Evolutionary conservation across 306 rosid genomes (phyloP).

Genomic region (Vigna trinervia): DNA sequence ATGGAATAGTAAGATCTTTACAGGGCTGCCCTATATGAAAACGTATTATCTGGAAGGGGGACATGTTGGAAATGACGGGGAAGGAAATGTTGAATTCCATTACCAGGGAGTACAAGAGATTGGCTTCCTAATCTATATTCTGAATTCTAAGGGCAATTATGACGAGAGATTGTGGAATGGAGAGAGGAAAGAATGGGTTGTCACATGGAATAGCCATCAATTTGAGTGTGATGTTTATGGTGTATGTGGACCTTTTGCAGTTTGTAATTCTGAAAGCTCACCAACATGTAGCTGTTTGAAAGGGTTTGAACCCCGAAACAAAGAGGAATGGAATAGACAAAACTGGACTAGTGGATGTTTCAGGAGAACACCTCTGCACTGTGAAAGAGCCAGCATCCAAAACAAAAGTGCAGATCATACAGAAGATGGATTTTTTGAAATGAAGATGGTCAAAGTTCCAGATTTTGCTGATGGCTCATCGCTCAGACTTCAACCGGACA

Average conservation of each 20-base stretch:
- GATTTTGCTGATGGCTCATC: slow-evolving; percentile 9
- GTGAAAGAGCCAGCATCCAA: slow-evolving; percentile 23
- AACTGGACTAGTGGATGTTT: slow-evolving; percentile 46
- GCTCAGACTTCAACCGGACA: background rate
- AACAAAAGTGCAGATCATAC: background rate
- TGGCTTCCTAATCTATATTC: background rate
- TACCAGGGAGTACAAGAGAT: too few relatives aligned
- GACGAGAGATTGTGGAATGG: background rate
- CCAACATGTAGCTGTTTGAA: slow-evolving; percentile 52
- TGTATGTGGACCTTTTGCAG: slow-evolving; percentile 16
- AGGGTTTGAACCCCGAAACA: slow-evolving; percentile 52
- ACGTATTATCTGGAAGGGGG: background rate
- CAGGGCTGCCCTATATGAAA: background rate
- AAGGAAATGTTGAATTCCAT: background rate
- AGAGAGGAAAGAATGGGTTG: slow-evolving; percentile 24
- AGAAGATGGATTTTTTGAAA: slow-evolving; percentile 47
- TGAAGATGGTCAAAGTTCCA: slow-evolving; percentile 50
- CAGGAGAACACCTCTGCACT: slow-evolving; percentile 40
- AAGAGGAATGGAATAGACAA: slow-evolving; percentile 39
- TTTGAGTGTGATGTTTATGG: slow-evolving; percentile 28
- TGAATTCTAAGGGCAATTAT: slow-evolving; percentile 6
- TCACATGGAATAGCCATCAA: background rate
- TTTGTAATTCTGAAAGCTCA: background rate
- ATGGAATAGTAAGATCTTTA: background rate
- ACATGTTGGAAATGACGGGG: background rate